Evolutionary conservation across 2,329 filamentous ascomycete genomes (phyloP).

Genomic region (Cordyceps cateniannulata): DNA sequence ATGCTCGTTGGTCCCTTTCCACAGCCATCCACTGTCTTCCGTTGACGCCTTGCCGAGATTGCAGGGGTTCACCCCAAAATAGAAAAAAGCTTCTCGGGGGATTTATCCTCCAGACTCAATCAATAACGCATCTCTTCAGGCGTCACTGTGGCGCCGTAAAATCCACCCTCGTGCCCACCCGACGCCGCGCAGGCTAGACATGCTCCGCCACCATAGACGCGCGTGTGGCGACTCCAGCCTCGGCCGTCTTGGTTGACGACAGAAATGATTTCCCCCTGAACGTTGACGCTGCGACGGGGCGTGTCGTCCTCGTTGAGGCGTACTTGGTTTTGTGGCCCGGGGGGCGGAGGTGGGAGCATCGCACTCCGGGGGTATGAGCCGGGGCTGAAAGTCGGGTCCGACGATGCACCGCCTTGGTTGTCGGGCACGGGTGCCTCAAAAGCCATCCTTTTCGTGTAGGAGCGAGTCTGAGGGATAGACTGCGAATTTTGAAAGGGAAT

Average conservation of each 20-base stretch:
- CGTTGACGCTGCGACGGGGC: slow-evolving; percentile 31
- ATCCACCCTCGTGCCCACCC: slow-evolving; percentile 37
- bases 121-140: slow-evolving; percentile 42
- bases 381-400: slow-evolving; percentile 26
- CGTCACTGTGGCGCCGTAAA: slow-evolving; percentile 49
- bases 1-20: neutral
- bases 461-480: slow-evolving; percentile 32
- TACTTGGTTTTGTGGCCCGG: slow-evolving; percentile 13
- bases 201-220: slow-evolving; percentile 52
- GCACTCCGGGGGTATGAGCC: slow-evolving; percentile 44
- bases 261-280: slow-evolving; percentile 46
- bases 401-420: slow-evolving; percentile 17
- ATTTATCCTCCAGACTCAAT: neutral
- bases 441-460: slow-evolving; percentile 36
- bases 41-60: no score
- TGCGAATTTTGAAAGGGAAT: slow-evolving; percentile 21
- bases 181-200: slow-evolving; percentile 50
- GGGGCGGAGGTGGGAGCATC: slow-evolving; percentile 42
- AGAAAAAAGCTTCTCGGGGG: neutral
- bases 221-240: slow-evolving; percentile 51
- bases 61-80: neutral
- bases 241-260: slow-evolving; percentile 40
- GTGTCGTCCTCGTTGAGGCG: slow-evolving; percentile 16
- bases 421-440: slow-evolving; percentile 26
- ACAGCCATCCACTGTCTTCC: neutral